A percentile compares a stretch with the other conserved stretches of the same genome.
Conservation (phyloP, 1,284 basidiomycete species). For the Volvariella surrecta region DNA sequence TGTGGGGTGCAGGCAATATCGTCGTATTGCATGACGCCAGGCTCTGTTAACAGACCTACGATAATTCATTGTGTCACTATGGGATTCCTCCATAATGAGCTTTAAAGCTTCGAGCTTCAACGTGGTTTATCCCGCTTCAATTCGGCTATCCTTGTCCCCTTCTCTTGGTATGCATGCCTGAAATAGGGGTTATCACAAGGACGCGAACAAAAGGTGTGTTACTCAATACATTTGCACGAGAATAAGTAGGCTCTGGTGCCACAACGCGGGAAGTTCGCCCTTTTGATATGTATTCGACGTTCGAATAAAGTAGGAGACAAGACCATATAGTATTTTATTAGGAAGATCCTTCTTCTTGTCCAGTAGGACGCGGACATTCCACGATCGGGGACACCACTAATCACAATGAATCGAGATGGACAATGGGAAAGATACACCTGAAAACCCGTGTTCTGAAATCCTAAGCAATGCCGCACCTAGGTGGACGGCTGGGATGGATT, state of each 20-base stretch:
- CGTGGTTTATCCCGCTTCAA: too few relatives aligned
- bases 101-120: too few relatives aligned
- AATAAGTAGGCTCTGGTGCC: constrained; percentile 23
- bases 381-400: constrained; percentile 53
- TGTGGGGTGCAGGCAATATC: too few relatives aligned
- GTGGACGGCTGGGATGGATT: constrained; percentile 68
- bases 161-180: too few relatives aligned
- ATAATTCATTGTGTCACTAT: too few relatives aligned
- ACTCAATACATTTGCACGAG: too few relatives aligned
- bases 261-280: constrained; percentile 58
- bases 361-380: constrained; percentile 73
- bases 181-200: too few relatives aligned
- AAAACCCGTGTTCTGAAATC: constrained; percentile 71
- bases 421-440: constrained; percentile 25
- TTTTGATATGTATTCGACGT: constrained; percentile 49
- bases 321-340: constrained; percentile 73
- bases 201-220: too few relatives aligned
- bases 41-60: too few relatives aligned
- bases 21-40: too few relatives aligned
- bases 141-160: too few relatives aligned
- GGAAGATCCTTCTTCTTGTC: constrained; percentile 81
- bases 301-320: constrained; percentile 75
- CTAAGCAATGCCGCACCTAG: constrained; percentile 57
- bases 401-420: not conserved
- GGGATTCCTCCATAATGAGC: too few relatives aligned